Evolutionary conservation across 108 stramenopile genomes (phyloP), one percentile per base, ranked within the genome.

Genomic region (Fistulifera pelliculosa): DNA sequence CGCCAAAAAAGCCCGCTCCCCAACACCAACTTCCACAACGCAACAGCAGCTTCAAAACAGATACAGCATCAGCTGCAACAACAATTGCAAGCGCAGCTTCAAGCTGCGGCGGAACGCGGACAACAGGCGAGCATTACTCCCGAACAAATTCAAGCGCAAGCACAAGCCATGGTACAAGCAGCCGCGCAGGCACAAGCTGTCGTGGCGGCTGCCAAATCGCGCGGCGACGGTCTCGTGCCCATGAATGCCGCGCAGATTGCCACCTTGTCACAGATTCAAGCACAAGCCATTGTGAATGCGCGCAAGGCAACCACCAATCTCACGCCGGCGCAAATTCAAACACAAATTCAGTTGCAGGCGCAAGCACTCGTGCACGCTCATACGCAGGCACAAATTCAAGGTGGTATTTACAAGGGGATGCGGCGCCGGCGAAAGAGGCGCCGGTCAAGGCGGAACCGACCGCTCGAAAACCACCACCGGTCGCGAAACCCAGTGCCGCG

Each of bases 171-270:
- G 88, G 84, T 85, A 0, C 88, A 90, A 62, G 81, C 83, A 27
- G 88, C 88, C 10, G 88, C 88, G 8, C 88, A 90, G 61, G 88
- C 88, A 0, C 88, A 90, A 68, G 88, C 88, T 8, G 88, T 90
- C 4, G 88, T 90, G 11, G 81, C 83, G 0, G 88, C 88, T n/a
- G 84, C 84, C 59, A 89, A 89, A 55, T 67, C 79, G 27, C 53
- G 81, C 14, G 83, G 83, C 21, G 84, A 80, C 56, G 83, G 83
- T 1, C 62, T 89, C 17, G 80, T 82, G 17, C 78, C 76, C 27
- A 77, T 74, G 77, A 76, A 70, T 53, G 61, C 78, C 14, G 68
- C 75, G 13, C 83, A 89, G 53, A 81, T 89, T 51, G 50, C 64
- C 15, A 83, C 87, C 6, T 64, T 89, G 21, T 70, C 68, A 19